A percentile compares a stretch with the other conserved stretches of the same genome.
These are phyloP conservation scores for Obelidium mucronatum DNA, from an alignment of 192 early-diverging fungal species.

Conservation along the genomic window DNA sequence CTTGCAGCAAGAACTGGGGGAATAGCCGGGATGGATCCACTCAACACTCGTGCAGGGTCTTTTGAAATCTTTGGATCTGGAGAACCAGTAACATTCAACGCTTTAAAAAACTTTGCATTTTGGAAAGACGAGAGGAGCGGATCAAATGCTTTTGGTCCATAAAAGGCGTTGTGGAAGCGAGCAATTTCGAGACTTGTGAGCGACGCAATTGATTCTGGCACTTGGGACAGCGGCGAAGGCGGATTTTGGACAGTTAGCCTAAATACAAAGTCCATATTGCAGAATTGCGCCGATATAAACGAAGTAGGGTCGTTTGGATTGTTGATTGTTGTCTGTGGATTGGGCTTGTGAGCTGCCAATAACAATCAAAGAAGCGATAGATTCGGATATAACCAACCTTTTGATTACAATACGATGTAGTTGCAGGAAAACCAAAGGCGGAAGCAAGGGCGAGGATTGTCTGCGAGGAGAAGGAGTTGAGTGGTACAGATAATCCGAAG, in stretches of 20 bases:
- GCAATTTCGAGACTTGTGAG: background rate
- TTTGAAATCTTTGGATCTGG: too few species aligned
- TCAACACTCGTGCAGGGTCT: constrained; percentile 14
- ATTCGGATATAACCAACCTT: background rate
- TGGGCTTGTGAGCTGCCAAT: too few species aligned
- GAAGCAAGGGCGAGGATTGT: constrained; percentile 12
- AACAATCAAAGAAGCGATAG: background rate
- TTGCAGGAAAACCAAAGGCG: constrained; percentile 25
- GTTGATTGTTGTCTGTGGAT: constrained; percentile 12
- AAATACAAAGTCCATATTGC: constrained; percentile 14
- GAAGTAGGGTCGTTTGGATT: background rate
- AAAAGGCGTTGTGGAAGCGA: constrained; percentile 9
- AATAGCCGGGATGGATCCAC: constrained; percentile 15
- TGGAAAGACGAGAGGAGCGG: constrained; percentile 8
- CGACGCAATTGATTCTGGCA: background rate
- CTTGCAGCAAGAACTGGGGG: background rate
- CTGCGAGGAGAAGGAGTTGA: background rate
- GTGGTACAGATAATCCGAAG: background rate
- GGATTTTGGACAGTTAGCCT: constrained; percentile 17
- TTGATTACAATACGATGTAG: background rate
- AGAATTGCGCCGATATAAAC: constrained; percentile 24
- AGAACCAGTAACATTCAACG: too few species aligned
- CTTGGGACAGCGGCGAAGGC: background rate
- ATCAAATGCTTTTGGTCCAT: constrained; percentile 6
- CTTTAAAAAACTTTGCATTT: constrained; percentile 12